Evolutionary conservation across 1,284 basidiomycete genomes (phyloP).

Genomic region (Pascua sp.): DNA sequence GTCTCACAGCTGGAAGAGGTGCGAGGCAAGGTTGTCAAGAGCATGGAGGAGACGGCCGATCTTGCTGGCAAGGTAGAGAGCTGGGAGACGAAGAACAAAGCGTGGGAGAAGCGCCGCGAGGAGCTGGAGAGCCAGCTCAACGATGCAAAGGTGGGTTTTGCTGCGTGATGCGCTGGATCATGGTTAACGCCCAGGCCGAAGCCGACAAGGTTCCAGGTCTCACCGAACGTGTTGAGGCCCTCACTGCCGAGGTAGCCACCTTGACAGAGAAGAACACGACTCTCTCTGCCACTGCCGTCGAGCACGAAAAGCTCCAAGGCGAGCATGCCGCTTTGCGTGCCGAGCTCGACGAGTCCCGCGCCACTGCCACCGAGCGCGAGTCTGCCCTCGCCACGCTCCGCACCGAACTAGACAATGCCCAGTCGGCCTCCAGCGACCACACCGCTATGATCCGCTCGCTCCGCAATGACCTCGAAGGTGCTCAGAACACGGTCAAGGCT

Average conservation of each 20-base stretch:
- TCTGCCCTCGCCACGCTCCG: slow-evolving; percentile 6
- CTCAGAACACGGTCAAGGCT: background rate
- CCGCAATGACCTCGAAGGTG: slow-evolving; percentile 1
- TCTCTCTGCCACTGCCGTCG: slow-evolving; percentile 5
- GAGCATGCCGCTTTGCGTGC: slow-evolving; percentile 7
- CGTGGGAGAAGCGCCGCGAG: slow-evolving; percentile 25
- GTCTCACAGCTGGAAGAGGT: slow-evolving; percentile 48
- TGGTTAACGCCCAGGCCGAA: slow-evolving; percentile 7
- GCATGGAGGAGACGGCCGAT: slow-evolving; percentile 47
- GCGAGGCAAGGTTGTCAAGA: slow-evolving; percentile 38
- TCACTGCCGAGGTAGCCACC: slow-evolving; percentile 4
- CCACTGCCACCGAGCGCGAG: slow-evolving; percentile 8
- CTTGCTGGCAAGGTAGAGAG: slow-evolving; percentile 31
- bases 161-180: rapidly evolving
- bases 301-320: slow-evolving; percentile 15
- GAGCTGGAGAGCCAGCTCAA: slow-evolving; percentile 29
- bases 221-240: background rate
- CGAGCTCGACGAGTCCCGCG: slow-evolving; percentile 8
- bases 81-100: slow-evolving; percentile 28
- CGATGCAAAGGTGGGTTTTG: slow-evolving; percentile 21
- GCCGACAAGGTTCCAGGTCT: slow-evolving; percentile 8
- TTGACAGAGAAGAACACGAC: slow-evolving; percentile 8
- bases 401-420: slow-evolving; percentile 6
- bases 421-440: slow-evolving; percentile 1
- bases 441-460: background rate